These are phyloP conservation scores for Neonectria sp. DNA, from an alignment of 2,329 filamentous ascomycete species.

Conservation along the genomic window DNA sequence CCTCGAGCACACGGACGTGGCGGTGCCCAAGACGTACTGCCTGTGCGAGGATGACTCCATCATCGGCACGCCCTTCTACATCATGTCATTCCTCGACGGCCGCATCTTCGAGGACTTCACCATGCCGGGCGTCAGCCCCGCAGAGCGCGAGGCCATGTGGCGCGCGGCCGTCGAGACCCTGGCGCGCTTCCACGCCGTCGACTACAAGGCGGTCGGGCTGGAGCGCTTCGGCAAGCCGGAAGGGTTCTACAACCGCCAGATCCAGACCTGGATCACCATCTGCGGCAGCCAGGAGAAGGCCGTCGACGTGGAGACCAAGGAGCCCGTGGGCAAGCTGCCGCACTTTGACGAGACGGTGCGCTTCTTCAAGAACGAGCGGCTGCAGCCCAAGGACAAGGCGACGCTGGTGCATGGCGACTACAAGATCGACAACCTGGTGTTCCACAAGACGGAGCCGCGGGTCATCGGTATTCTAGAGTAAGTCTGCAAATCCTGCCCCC, in stretches of 20 bases:
- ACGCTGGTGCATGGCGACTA: constrained; percentile 95
- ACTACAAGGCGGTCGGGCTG: constrained; percentile 77
- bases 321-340: constrained; percentile 85
- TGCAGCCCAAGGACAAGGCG: constrained; percentile 83
- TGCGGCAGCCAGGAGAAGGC: constrained; percentile 83
- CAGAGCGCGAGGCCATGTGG: constrained; percentile 87
- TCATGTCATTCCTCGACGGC: constrained; percentile 96
- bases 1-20: constrained; percentile 83
- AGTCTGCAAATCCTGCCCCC: constrained; percentile 46
- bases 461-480: constrained; percentile 95
- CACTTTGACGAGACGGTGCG: constrained; percentile 84
- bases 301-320: constrained; percentile 82
- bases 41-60: constrained; percentile 87
- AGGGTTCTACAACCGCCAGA: constrained; percentile 90
- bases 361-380: constrained; percentile 80
- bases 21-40: constrained; percentile 86
- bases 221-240: constrained; percentile 78
- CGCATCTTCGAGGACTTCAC: constrained; percentile 92
- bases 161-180: constrained; percentile 86
- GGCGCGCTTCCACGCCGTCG: constrained; percentile 86
- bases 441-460: constrained; percentile 87
- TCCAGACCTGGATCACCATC: constrained; percentile 86
- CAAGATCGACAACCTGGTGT: constrained; percentile 93
- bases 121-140: constrained; percentile 79
- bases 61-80: constrained; percentile 93